phyloP scores from a whole-genome alignment of 805 yeast species.

The Hanseniaspora guilliermondii region DNA sequence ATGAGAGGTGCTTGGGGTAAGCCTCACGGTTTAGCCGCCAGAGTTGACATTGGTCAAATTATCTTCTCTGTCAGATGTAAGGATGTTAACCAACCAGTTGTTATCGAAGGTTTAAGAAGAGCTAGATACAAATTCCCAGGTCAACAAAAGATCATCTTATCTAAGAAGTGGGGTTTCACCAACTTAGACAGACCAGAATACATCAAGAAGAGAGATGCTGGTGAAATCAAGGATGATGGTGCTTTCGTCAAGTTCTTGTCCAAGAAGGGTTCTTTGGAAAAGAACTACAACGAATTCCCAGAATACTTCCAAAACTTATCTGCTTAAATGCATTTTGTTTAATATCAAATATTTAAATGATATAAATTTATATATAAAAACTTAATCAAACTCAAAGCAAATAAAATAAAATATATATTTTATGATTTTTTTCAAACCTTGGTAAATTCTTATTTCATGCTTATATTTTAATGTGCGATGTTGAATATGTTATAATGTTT shows the following conservation, averaged over 20 bases:
- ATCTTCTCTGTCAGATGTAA: slow-evolving; percentile 96
- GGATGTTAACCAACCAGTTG: slow-evolving; percentile 95
- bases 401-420: no score
- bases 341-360: not conserved
- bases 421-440: no score
- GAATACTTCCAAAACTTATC: slow-evolving; percentile 42
- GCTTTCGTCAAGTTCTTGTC: slow-evolving; percentile 98
- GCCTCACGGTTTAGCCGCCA: slow-evolving; percentile 99
- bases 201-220: slow-evolving; percentile 84
- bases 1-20: slow-evolving; percentile 99
- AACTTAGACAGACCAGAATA: slow-evolving; percentile 95
- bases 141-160: slow-evolving; percentile 97
- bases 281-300: slow-evolving; percentile 90
- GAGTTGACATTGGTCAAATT: slow-evolving; percentile 97
- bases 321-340: slow-evolving; percentile 14
- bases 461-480: no score
- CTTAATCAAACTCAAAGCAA: not conserved
- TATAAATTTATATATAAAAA: not conserved
- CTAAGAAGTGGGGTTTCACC: slow-evolving; percentile 99
- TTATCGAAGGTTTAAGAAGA: slow-evolving; percentile 98
- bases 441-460: no score
- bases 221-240: slow-evolving; percentile 99
- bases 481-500: no score
- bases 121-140: slow-evolving; percentile 99
- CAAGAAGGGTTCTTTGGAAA: slow-evolving; percentile 88